phyloP scores from a whole-genome alignment of 768 basidiomycete species.

The Collybiopsis confluens region DNA sequence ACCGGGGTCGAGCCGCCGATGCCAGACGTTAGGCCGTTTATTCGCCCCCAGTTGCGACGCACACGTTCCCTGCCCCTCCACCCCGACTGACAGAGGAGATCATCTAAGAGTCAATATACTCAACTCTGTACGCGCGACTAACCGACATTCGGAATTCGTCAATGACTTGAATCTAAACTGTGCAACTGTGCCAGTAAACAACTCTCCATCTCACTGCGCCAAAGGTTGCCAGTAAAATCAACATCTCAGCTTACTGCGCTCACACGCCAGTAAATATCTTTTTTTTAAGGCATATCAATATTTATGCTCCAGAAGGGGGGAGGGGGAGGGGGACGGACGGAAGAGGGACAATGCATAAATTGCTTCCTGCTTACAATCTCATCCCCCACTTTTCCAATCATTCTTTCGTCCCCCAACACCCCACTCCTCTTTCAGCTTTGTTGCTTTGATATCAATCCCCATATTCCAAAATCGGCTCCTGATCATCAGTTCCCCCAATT shows the following conservation, averaged over 20 bases:
- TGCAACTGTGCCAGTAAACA: not conserved
- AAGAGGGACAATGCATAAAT: not conserved
- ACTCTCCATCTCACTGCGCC: too few relatives aligned
- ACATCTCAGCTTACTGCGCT: too few relatives aligned
- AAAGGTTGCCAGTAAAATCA: too few relatives aligned
- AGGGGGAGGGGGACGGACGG: not conserved
- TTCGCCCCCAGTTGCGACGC: constrained; percentile 5
- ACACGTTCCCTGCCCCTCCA: constrained; percentile 4
- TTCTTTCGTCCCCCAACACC: not conserved
- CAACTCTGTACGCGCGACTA: too few relatives aligned
- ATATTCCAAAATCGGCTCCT: too few relatives aligned
- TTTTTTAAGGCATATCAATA: not conserved
- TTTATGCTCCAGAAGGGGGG: constrained; percentile 1
- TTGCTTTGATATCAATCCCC: too few relatives aligned
- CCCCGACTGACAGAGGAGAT: constrained; percentile 3
- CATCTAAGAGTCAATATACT: not conserved
- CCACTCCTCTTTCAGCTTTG: too few relatives aligned
- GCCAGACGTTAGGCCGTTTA: not conserved
- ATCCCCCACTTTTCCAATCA: not conserved
- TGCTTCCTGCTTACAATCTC: not conserved
- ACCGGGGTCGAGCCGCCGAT: not conserved
- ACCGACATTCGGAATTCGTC: too few relatives aligned
- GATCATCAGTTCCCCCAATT: not conserved
- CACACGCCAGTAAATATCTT: not conserved
- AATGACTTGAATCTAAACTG: not conserved